Base-by-base conservation (phyloP, 2,329 filamentous ascomycete genomes). In the Diaporthe amygdali region DNA sequence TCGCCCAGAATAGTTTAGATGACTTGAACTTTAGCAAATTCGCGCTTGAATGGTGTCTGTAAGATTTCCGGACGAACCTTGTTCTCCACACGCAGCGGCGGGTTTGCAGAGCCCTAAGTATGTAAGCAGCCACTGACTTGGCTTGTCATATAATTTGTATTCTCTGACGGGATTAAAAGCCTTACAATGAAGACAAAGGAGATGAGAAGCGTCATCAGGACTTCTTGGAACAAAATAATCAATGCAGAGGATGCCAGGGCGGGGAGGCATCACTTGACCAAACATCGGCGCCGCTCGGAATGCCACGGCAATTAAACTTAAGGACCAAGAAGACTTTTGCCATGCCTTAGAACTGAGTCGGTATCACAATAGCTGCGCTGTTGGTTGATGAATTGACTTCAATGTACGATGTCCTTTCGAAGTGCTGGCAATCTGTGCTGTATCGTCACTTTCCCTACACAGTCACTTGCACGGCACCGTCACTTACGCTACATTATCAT, bases 51-150 rank as follows among this genome's bases (percentile, higher is more conserved):
- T 59, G 27, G 39, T 47, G 51, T 32, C 17, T 30, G 51, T 55
- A 59, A 22, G 34, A 47, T 68, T 68, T 47, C 66, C 52, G 66
- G 25, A 15, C 30, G 52, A 68, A 68, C 66, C 66, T 68, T 68
- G 39, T 59, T 68, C 47, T 59, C 52, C 25, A 34, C 30, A 15
- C 25, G 44, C 34, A 15, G 20, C 30, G 59, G 30, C 10, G 44
- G 22, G 20, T 20, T 22, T 37, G 39, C 15, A 64, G 12, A 49
- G 7, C n/a, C 37, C 27, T 14, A 30, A 64, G 30, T 4, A 25
- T 34, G 1, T 9, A 15, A 22, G 20, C 12, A 10, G 14, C n/a
- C 41, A 22, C 7, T 15, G 30, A 37, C 34, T n/a, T 47, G n/a
- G 34, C 41, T 44, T 49, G 17, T 12, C 14, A 22, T 37, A 2